Evolutionary conservation across 192 early-diverging fungal genomes (phyloP).

Genomic region (Linnemannia schmuckeri): DNA sequence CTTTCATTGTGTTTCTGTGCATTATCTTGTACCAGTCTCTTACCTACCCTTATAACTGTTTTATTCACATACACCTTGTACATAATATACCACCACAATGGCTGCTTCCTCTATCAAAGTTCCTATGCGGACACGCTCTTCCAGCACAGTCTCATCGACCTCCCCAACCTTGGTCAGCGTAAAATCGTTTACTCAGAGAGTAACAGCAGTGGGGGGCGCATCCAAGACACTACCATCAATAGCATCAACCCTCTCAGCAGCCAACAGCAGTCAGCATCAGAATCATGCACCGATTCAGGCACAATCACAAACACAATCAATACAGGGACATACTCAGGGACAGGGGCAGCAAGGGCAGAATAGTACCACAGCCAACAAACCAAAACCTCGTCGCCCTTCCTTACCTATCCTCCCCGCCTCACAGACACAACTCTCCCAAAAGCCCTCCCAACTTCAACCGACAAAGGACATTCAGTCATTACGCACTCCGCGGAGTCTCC

Average conservation of each 20-base stretch:
- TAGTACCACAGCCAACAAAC: background rate
- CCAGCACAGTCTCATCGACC: slow-evolving; percentile 20
- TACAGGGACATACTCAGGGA: background rate
- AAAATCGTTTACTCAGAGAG: background rate
- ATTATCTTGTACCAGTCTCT: background rate
- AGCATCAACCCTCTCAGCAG: background rate
- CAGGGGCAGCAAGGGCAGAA: background rate
- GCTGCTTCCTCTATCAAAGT: slow-evolving; percentile 16
- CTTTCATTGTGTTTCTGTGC: background rate
- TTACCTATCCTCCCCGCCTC: slow-evolving; percentile 24
- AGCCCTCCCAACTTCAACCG: background rate
- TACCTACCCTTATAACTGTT: background rate
- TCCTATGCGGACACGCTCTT: slow-evolving; percentile 35
- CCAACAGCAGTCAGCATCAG: background rate
- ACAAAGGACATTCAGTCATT: background rate
- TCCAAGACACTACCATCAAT: background rate
- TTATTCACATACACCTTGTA: background rate
- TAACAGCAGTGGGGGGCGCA: background rate
- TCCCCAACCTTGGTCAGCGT: background rate
- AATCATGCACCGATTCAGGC: background rate
- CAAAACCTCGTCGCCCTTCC: slow-evolving; percentile 38
- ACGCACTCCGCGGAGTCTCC: background rate
- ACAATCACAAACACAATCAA: background rate
- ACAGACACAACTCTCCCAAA: background rate
- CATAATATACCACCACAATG: slow-evolving; percentile 3